Evolutionary conservation across 2,329 filamentous ascomycete genomes (phyloP), one percentile per base, ranked within the genome.

Genomic region (Fusarium nelsonii): DNA sequence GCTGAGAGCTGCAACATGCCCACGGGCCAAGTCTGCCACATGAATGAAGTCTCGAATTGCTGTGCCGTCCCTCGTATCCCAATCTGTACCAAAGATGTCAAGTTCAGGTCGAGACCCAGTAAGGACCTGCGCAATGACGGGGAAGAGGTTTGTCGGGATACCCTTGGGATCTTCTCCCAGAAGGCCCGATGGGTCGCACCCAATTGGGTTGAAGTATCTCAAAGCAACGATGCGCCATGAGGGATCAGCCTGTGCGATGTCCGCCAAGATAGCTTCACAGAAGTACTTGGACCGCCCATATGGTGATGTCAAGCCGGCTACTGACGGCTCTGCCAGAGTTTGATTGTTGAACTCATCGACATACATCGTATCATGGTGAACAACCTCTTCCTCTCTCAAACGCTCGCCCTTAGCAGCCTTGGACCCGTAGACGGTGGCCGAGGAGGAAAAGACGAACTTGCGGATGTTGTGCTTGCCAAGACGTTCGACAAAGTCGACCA

Each of bases 281-380:
- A 91, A 88, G 81, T 87, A 91, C 76, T 91, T 91, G 3, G 88
- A 87, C 51, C 89, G 83, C 33, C 88, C 89, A 72, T 91, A 91
- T 2, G 89, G 53, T 2, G 53, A 56, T 5, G 44, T 50, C 2
- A 56, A 14, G 6, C 44, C 53, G 26, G 53, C 40, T 5, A 56
- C 53, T 1, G 43, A 50, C 6, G 44, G 53, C 8, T 56, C 53
- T 10, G 18, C 28, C 4, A 56, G 8, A 14, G 28, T 28, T 76
- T 76, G 65, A 36, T 69, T 55, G 41, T 64, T 57, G 30, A 86
- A 83, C 40, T 81, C 79, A 56, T 82, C 79, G 12, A 74, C 87
- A 85, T 20, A 87, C 82, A 65, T 85, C 66, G 88, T 61, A 4
- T 57, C 63, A 30, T 69, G 66, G 26, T 70, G 65, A 4, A 70